A percentile compares a stretch with the other conserved stretches of the same genome.
phyloP scores from a whole-genome alignment of 2,329 filamentous ascomycete genomes.

The Clonostachys sp. region DNA sequence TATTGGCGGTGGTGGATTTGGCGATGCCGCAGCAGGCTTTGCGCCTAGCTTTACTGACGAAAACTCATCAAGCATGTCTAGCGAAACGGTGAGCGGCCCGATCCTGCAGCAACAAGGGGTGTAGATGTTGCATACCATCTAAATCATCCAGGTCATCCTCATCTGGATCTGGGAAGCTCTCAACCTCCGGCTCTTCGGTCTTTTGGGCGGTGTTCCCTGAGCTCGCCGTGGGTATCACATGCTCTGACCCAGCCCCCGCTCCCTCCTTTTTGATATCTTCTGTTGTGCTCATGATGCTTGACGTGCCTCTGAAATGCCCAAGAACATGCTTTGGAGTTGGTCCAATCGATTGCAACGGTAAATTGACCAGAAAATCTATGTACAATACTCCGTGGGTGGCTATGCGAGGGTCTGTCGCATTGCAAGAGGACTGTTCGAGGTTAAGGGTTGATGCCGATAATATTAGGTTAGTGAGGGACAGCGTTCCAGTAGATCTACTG shows the following conservation, averaged over 20 bases:
- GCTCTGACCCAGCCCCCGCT: not conserved
- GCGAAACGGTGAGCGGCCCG: not conserved
- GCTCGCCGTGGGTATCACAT: conserved; percentile 8
- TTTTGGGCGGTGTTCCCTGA: conserved; percentile 4
- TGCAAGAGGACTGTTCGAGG: too few species aligned
- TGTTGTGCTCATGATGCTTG: conserved; percentile 1
- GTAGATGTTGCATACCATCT: conserved; percentile 60
- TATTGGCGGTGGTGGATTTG: conserved; percentile 11
- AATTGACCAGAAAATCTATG: too few species aligned
- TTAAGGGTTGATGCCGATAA: too few species aligned
- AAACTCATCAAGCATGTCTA: conserved; percentile 93
- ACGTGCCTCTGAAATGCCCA: too few species aligned
- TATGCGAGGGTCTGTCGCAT: too few species aligned
- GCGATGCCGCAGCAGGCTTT: conserved; percentile 13
- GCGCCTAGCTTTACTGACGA: conserved; percentile 52
- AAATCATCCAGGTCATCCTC: conserved; percentile 90
- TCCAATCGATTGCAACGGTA: too few species aligned
- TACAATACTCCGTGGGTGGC: too few species aligned
- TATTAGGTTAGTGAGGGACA: too few species aligned
- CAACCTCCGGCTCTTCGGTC: conserved; percentile 19
- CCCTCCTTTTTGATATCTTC: conserved; percentile 1
- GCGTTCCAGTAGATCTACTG: too few species aligned
- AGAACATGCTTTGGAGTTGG: too few species aligned
- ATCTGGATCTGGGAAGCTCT: conserved; percentile 78
- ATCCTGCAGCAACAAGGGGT: too few species aligned